Base-by-base conservation (phyloP, 257 asterid species). In the Nicotiana knightiana region DNA sequence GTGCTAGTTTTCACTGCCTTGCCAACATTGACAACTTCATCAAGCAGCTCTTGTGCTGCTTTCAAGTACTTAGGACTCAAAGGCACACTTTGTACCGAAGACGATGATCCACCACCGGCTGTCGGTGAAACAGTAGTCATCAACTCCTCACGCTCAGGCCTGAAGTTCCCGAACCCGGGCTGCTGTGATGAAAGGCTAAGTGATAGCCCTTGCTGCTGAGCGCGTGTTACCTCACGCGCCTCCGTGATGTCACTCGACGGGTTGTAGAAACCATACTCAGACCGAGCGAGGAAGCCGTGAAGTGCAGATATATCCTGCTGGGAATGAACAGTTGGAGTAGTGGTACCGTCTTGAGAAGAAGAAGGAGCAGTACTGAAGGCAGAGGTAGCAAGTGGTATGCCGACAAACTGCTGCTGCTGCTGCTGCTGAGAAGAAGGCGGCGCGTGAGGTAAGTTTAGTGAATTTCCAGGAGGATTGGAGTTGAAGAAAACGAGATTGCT, bases 11-110 rank as follows among this genome's bases (percentile, higher is more conserved):
- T 93, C 3, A 39, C 88, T 37, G 92, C 94, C 75, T 90, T 92
- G 0, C 97, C 97, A 26, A 96, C 99, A 62, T 88, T 96, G 1
- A 92, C 99, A 2, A 96, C 97, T 85, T 96, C 98, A n/a, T 96
- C 99, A 1, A 96, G 98, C 79, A 96, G 91, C 85, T 96, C 97
- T 76, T 92, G 98, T 5, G 98, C 97, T 1, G 97, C 98, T 84
- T 92, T 96, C 37, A 96, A 85, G 71, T 93, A 96, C 86, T 93
- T 94, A 0, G 97, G 91, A 70, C 94, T 91, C 85, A 91, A 62
- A 59, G 91, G 85, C 43, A 93, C 92, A 63, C 91, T 89, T 80
- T 87, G 97, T 61, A 93, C 86, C 58, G 99, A 90, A 0, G 95
- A 89, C 1, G 94, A 90, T 39, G 97, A 89, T 13, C 92, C 97